phyloP scores from a whole-genome alignment of 441 rosid genomes.

The Geranium incanum region DNA sequence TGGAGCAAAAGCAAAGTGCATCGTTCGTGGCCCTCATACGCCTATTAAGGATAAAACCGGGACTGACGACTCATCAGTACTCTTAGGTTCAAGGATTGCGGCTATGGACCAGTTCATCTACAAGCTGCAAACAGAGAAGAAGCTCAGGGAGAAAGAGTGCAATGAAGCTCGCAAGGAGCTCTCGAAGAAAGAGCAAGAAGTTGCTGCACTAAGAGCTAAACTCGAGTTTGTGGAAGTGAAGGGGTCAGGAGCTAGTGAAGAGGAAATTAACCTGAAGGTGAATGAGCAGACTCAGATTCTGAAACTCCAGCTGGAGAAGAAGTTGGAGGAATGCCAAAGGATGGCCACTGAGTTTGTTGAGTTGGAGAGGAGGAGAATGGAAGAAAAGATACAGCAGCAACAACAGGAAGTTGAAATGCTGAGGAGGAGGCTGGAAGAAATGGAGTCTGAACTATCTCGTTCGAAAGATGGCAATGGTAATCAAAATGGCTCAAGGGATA shows the following conservation, averaged over 20 bases:
- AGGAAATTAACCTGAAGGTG: constrained; percentile 67
- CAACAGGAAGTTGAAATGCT: constrained; percentile 80
- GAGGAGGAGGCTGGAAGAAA: constrained; percentile 67
- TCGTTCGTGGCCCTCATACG: constrained; percentile 78
- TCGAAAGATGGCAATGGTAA: constrained; percentile 37
- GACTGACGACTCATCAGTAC: constrained; percentile 49
- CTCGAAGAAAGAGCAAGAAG: constrained; percentile 72
- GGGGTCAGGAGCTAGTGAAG: constrained; percentile 48
- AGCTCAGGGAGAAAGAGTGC: constrained; percentile 65
- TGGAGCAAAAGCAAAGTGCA: constrained; percentile 97
- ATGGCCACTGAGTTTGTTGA: constrained; percentile 82
- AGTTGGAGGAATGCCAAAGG: constrained; percentile 66
- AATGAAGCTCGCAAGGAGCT: constrained; percentile 68
- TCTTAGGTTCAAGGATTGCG: constrained; percentile 65
- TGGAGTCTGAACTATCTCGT: constrained; percentile 45
- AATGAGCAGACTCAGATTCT: constrained; percentile 47
- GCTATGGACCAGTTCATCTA: constrained; percentile 84
- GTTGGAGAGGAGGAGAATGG: constrained; percentile 87
- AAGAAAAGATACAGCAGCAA: constrained; percentile 77
- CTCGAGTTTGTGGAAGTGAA: constrained; percentile 40
- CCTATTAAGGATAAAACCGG: constrained; percentile 55
- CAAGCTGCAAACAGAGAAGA: constrained; percentile 83
- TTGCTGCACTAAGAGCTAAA: constrained; percentile 48
- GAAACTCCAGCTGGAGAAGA: constrained; percentile 59
- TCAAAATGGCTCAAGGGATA: constrained; percentile 26